Conservation (phyloP, 306 rosid genomes). For the Cyclanthera cordifolia region DNA sequence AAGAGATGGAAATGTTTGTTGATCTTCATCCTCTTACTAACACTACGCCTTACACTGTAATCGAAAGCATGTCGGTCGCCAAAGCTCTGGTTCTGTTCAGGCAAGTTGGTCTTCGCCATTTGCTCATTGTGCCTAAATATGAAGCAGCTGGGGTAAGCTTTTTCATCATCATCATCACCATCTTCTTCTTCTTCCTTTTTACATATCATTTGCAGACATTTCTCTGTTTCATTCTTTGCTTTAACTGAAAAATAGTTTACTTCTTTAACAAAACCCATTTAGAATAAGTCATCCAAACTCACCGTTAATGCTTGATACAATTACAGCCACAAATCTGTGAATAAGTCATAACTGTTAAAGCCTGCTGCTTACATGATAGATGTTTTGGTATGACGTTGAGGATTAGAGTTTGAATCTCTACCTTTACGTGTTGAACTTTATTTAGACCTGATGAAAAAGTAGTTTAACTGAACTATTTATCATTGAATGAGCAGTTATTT, state of each 20-base stretch:
- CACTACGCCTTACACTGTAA: slow-evolving; percentile 65
- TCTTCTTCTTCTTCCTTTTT: background rate
- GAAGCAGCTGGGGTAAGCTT: slow-evolving; percentile 65
- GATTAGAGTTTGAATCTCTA: too few relatives aligned
- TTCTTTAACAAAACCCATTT: background rate
- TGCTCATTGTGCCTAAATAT: slow-evolving; percentile 71
- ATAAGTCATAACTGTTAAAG: background rate
- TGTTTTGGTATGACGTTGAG: too few relatives aligned
- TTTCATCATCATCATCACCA: background rate
- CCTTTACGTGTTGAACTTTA: too few relatives aligned
- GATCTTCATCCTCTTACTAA: slow-evolving; percentile 88
- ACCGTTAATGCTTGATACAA: too few relatives aligned
- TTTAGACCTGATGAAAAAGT: too few relatives aligned
- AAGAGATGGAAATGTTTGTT: slow-evolving; percentile 74
- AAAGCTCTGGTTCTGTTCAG: slow-evolving; percentile 86
- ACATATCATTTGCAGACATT: background rate
- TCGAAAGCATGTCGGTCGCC: slow-evolving; percentile 66
- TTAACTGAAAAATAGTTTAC: background rate
- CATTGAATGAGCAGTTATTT: too few relatives aligned
- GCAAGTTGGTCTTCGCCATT: slow-evolving; percentile 74
- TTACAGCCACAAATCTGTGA: too few relatives aligned
- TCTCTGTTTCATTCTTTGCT: background rate
- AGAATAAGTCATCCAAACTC: background rate
- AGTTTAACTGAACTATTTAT: too few relatives aligned
- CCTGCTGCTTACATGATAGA: background rate